Percentiles rank a stretch among this genome's conserved stretches.
phyloP scores from a whole-genome alignment of 768 basidiomycete genomes.

The Dioszegia crocea region DNA sequence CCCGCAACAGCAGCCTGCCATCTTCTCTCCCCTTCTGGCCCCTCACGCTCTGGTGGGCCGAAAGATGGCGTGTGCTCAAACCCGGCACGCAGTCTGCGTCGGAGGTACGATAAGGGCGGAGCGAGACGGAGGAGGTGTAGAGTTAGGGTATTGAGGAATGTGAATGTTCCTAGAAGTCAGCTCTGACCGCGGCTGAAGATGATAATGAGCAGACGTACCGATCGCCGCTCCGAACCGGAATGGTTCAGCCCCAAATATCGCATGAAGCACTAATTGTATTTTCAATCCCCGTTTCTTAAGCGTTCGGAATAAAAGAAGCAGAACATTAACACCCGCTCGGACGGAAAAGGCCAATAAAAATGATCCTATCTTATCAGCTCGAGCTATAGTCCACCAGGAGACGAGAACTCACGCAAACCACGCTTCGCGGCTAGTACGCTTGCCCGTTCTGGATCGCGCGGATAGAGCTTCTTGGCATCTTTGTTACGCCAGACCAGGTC shows the following conservation, averaged over 20 bases:
- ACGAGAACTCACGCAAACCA: constrained; percentile 30
- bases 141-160: constrained; percentile 47
- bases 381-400: no score
- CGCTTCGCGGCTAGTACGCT: constrained; percentile 41
- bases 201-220: constrained; percentile 53
- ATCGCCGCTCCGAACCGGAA: constrained; percentile 84
- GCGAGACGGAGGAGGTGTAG: constrained; percentile 46
- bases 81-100: constrained; percentile 27
- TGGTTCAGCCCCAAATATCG: constrained; percentile 76
- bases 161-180: constrained; percentile 38
- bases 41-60: constrained; percentile 43
- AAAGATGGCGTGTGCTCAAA: constrained; percentile 37
- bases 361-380: constrained; percentile 59
- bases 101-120: constrained; percentile 42
- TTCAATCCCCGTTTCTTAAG: constrained; percentile 61
- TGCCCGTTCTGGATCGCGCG: constrained; percentile 45
- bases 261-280: constrained; percentile 67
- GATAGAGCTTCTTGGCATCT: constrained; percentile 37
- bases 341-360: constrained; percentile 74
- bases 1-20: constrained; percentile 50
- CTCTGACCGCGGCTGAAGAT: background rate
- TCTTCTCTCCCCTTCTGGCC: constrained; percentile 39
- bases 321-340: constrained; percentile 74
- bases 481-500: constrained; percentile 45
- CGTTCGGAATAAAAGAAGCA: constrained; percentile 70